Evolutionary conservation across 306 rosid species (phyloP), one percentile per base, ranked within the genome.

Genomic region (Quercus agrifolia): DNA sequence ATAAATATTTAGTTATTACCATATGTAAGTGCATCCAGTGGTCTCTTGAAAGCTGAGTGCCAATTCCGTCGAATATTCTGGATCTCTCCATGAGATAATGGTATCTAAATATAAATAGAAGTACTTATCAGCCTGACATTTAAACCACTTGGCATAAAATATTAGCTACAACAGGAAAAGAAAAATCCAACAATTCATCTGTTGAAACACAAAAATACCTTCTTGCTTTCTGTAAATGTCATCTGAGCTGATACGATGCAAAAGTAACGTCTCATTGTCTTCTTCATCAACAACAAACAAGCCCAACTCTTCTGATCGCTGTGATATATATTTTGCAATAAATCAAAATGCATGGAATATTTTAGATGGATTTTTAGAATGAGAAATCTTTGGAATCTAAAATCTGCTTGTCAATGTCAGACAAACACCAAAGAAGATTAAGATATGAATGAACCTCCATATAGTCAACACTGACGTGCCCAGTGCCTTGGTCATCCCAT

Each of bases 401-500:
- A 35, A 51, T 54, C 15, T 69, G 8, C 6, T 23, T 44, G 21
- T 56, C 58, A 41, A 54, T 72, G 82, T 74, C 76, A 78, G 38
- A 80, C 25, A 67, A 84, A 66, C 79, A 28, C 17, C 80, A 80
- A 68, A 51, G 63, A 71, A 79, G 52, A 74, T 31, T 23, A 55
- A 78, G 41, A 70, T 70, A 70, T 28, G 56, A 84, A 87, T 88
- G 79, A 44, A 94, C 99, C 97, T 94, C 99, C 81, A 91, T 31
- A 86, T 88, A 94, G 86, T 94, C 97, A 80, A 94, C 92, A 82
- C 91, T 77, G 76, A 90, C 92, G 77, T 94, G 97, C 46, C 99
- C 97, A 77, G 99, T 94, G 75, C 99, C 99, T 86, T 92, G 97
- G 82, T 94, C 99, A 78, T 94, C 99, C 99, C 99, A 94, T 84